Base-by-base conservation (phyloP, 1,284 basidiomycete species). In the Athelia psychrophila region DNA sequence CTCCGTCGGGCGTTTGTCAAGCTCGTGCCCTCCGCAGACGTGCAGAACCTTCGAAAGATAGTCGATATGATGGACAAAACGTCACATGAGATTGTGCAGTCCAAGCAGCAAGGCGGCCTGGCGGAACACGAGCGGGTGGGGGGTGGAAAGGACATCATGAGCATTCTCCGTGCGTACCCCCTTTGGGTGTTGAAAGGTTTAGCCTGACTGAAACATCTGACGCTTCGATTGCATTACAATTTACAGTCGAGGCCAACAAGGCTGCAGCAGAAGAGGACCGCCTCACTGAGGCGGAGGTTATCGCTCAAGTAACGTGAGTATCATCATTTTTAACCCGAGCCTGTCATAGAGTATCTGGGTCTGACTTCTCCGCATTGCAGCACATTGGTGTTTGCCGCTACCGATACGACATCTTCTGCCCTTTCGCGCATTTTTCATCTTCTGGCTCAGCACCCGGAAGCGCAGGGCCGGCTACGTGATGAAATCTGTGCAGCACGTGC, bases 261-360 rank as follows among this genome's bases (percentile, higher is more conserved):
- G 56, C 57, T 32, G 67, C 68, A 2, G 55, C 54, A n/a, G 59
- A 54, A 5, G 54, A 55, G 13, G 71, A 76, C 42, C 65, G 66
- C 48, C 60, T 77, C 46, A 70, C 62, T 42, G 74, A 77, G 49
- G 58, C 60, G 24, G 76, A 76, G 52, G 56, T 77, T 36, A 72
- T 75, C 6, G 76, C 75, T 1, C 76, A 78, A 56, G 74, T 78
- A 70, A 76, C 73, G 75, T 76, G 57, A 38, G 71, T 60, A 30
- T n/a, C n/a, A 30, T 30, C 27, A 6, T 6, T 13, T 6, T 5
- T 13, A 30, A 30, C 5, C 27, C 13, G 13, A 6, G 27, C 27
- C 13, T 5, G 13, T 5, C 5, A 30, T 6, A 30, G 5, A 13
- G 6, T 30, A 30, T 5, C 27, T 30, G 27, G 13, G 13, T 13